Conservation (phyloP, 139 green algal genomes). For the Coccomyxa sp. region DNA sequence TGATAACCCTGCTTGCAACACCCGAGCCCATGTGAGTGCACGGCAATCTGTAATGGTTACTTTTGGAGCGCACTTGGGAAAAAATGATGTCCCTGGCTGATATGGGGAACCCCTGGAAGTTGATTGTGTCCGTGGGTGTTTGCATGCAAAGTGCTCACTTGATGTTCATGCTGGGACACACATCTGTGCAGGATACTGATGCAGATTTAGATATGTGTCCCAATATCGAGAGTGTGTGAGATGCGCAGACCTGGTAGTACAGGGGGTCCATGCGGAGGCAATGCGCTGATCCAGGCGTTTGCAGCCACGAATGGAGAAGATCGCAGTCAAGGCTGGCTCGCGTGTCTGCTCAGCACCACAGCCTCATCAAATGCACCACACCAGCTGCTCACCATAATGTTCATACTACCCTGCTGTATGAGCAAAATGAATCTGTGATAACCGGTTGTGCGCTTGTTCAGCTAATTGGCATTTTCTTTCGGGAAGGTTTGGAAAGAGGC, state of each 20-base stretch:
- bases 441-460: neutral
- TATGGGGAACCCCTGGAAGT: no score
- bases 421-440: neutral
- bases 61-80: neutral
- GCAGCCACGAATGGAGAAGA: slow-evolving; percentile 40
- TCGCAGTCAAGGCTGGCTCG: slow-evolving; percentile 66
- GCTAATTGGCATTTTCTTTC: neutral
- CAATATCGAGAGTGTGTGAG: neutral
- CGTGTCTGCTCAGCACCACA: slow-evolving; percentile 17
- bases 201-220: neutral
- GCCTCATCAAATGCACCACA: neutral
- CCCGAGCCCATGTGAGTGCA: neutral
- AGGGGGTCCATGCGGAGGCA: slow-evolving; percentile 64
- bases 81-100: neutral
- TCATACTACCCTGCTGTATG: neutral
- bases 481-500: no score
- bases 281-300: slow-evolving; percentile 50
- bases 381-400: neutral
- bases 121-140: neutral
- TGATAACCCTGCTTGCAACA: neutral
- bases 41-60: neutral
- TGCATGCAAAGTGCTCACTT: neutral
- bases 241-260: slow-evolving; percentile 58
- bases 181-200: no score
- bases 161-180: no score